Evolutionary conservation across 2,329 filamentous ascomycete genomes (phyloP).

Genomic region (Alternaria gaisen): DNA sequence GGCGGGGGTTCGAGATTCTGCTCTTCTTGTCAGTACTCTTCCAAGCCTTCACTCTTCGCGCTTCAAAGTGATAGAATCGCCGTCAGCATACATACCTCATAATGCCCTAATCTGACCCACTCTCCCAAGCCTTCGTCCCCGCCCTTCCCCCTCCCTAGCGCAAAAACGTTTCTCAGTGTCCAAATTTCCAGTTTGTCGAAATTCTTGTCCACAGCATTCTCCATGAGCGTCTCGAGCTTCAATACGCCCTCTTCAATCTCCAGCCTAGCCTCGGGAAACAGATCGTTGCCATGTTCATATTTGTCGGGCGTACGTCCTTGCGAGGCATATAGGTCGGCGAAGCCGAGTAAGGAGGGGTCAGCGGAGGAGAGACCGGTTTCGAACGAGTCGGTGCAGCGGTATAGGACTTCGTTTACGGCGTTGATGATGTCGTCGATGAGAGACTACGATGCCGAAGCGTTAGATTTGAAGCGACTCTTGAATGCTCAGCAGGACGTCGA

Average conservation of each 20-base stretch:
- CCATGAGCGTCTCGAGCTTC: constrained; percentile 60
- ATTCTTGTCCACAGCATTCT: constrained; percentile 60
- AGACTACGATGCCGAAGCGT: constrained; percentile 62
- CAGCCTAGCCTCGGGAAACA: constrained; percentile 62
- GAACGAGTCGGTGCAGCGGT: constrained; percentile 86
- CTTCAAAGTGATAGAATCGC: neutral
- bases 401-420: constrained; percentile 90
- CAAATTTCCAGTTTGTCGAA: constrained; percentile 73
- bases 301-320: constrained; percentile 57
- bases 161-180: constrained; percentile 77
- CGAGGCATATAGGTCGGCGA: constrained; percentile 63
- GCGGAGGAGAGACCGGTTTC: constrained; percentile 81
- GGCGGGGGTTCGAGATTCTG: constrained; percentile 40
- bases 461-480: neutral
- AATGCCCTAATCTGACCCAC: constrained; percentile 86
- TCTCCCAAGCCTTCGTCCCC: constrained; percentile 66
- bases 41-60: neutral
- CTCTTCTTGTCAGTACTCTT: constrained; percentile 2
- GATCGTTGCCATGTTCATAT: constrained; percentile 50
- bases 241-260: constrained; percentile 84
- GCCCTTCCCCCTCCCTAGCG: constrained; percentile 62
- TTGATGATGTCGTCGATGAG: constrained; percentile 99
- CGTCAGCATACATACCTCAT: constrained; percentile 67
- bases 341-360: constrained; percentile 81
- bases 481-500: neutral